These are phyloP conservation scores for Pyrus betulifolia DNA, from an alignment of 306 rosid genomes.

Conservation along the genomic window DNA sequence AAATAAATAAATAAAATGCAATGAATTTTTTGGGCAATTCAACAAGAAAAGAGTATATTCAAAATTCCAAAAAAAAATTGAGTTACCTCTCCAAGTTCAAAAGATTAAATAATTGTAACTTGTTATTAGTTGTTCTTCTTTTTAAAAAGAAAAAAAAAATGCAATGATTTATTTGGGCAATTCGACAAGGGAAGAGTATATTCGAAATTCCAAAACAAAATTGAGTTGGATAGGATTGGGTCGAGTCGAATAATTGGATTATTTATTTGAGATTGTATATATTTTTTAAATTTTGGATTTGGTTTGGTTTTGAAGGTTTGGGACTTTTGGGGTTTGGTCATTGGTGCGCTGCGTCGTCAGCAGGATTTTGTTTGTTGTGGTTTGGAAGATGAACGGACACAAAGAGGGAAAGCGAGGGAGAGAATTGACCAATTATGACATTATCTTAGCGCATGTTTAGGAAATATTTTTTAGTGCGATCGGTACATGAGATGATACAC, in stretches of 20 bases:
- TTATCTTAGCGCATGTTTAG: neutral
- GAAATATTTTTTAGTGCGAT: no score
- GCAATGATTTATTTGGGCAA: neutral
- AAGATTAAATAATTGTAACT: no score
- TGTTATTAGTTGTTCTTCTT: no score
- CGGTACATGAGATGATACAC: fast-evolving
- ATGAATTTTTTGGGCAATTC: neutral
- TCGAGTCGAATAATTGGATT: neutral
- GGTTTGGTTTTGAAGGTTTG: neutral
- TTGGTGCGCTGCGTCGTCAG: neutral
- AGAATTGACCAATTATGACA: neutral
- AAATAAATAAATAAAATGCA: no score
- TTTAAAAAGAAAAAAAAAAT: neutral
- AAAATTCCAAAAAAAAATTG: neutral
- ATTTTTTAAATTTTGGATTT: neutral
- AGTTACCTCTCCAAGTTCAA: neutral
- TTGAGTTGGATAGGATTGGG: neutral
- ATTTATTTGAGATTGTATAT: neutral
- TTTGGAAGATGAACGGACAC: conserved; percentile 2
- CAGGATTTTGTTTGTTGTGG: neutral
- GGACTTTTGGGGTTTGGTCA: neutral
- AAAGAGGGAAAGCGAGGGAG: neutral
- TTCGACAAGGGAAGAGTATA: neutral
- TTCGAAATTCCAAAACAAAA: neutral
- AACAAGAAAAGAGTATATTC: conserved; percentile 2